Conservation (phyloP, 1,284 basidiomycete species). For the Stygiomarasmius scandens region DNA sequence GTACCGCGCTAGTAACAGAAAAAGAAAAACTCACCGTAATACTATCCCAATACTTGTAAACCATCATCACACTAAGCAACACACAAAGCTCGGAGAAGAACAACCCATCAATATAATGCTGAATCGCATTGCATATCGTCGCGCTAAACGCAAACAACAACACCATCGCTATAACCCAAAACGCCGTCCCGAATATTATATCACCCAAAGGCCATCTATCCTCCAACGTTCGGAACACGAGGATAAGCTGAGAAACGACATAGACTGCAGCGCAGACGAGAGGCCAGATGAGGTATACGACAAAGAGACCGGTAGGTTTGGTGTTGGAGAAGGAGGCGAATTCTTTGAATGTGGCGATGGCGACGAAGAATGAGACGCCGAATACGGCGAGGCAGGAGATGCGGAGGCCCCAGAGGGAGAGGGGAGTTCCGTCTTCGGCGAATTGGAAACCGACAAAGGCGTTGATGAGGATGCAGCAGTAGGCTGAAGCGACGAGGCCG, state of each 20-base stretch:
- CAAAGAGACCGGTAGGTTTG: slow-evolving; percentile 85
- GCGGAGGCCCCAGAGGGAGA: slow-evolving; percentile 93
- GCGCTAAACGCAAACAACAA: slow-evolving; percentile 93
- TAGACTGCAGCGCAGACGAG: slow-evolving; percentile 89
- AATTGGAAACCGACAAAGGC: slow-evolving; percentile 99
- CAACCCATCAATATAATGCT: slow-evolving; percentile 94
- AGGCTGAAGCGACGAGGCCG: slow-evolving; percentile 85
- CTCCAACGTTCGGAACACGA: slow-evolving; percentile 96
- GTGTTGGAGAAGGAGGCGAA: slow-evolving; percentile 79
- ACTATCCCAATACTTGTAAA: slow-evolving; percentile 98
- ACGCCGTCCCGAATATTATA: slow-evolving; percentile 89
- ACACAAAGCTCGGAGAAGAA: slow-evolving; percentile 98
- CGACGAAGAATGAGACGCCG: slow-evolving; percentile 85
- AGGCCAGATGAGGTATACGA: slow-evolving; percentile 96
- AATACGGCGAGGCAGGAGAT: slow-evolving; percentile 83
- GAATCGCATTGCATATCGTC: slow-evolving; percentile 93
- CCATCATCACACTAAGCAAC: slow-evolving; percentile 98
- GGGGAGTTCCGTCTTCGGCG: slow-evolving; percentile 95
- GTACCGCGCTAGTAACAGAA: slow-evolving; percentile 3
- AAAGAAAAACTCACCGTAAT: slow-evolving; percentile 73
- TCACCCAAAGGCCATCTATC: slow-evolving; percentile 98
- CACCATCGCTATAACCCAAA: slow-evolving; percentile 88
- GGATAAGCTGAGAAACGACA: slow-evolving; percentile 88
- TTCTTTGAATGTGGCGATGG: slow-evolving; percentile 92
- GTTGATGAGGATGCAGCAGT: slow-evolving; percentile 93